Evolutionary conservation across 257 asterid species (phyloP).

Genomic region (Primulina tabacum): DNA sequence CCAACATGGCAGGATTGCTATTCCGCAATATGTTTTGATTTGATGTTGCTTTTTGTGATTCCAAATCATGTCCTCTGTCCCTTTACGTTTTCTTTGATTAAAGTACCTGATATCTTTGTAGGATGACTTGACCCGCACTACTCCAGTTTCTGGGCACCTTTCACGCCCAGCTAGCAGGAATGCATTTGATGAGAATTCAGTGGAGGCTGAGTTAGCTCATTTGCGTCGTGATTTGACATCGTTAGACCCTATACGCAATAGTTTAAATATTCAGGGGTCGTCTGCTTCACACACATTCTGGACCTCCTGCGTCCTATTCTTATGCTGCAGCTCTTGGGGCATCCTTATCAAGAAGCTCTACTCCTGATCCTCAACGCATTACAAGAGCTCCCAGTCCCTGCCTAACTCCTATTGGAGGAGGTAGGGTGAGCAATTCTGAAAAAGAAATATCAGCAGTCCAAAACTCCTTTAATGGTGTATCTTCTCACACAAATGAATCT

Average conservation of each 20-base stretch:
- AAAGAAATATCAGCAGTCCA: slow-evolving; percentile 29
- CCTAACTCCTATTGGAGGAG: slow-evolving; percentile 45
- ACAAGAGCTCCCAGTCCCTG: slow-evolving; percentile 63
- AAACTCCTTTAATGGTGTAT: slow-evolving; percentile 34
- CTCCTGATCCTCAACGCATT: slow-evolving; percentile 58
- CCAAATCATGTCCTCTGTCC: neutral
- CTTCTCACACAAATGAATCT: slow-evolving; percentile 36
- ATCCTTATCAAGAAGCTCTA: slow-evolving; percentile 53
- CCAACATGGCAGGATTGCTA: neutral
- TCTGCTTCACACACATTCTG: slow-evolving; percentile 37
- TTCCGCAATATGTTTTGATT: neutral
- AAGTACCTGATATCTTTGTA: slow-evolving; percentile 22
- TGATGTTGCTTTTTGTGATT: neutral
- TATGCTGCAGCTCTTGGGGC: slow-evolving; percentile 57
- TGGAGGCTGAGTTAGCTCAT: slow-evolving; percentile 39
- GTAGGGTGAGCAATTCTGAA: slow-evolving; percentile 42
- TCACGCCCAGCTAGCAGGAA: slow-evolving; percentile 39
- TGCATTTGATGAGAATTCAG: slow-evolving; percentile 36
- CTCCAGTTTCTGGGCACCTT: slow-evolving; percentile 41
- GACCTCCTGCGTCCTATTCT: slow-evolving; percentile 39
- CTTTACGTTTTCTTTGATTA: neutral
- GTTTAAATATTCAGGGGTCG: slow-evolving; percentile 34
- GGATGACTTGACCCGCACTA: slow-evolving; percentile 45
- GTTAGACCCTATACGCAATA: slow-evolving; percentile 35
- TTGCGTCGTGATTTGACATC: slow-evolving; percentile 42